phyloP scores from a whole-genome alignment of 2,329 filamentous ascomycete species.

The Cadophora sp. region DNA sequence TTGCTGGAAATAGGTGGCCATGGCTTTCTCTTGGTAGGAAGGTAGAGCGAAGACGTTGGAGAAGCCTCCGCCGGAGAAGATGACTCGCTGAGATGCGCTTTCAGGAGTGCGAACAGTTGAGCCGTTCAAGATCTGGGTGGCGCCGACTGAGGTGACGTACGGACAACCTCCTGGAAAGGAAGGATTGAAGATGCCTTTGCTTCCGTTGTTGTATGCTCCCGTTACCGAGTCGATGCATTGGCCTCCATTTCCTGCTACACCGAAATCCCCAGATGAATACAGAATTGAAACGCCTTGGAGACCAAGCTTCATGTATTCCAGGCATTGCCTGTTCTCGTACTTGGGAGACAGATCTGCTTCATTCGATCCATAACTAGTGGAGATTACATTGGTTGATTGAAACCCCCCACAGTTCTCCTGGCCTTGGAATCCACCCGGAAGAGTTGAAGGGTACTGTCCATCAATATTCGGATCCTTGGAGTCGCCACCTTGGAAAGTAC shows the following conservation, averaged over 20 bases:
- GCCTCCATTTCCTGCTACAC: constrained; percentile 50
- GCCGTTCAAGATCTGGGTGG: constrained; percentile 53
- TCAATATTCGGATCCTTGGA: constrained; percentile 46
- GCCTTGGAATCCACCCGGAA: constrained; percentile 46
- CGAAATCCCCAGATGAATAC: constrained; percentile 58
- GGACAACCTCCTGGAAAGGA: constrained; percentile 54
- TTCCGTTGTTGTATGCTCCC: constrained; percentile 43
- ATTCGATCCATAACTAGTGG: constrained; percentile 59
- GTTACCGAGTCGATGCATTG: constrained; percentile 47
- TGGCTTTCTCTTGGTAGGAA: constrained; percentile 50
- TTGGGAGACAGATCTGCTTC: constrained; percentile 55
- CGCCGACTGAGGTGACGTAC: constrained; percentile 59
- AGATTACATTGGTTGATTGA: constrained; percentile 58
- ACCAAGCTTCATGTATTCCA: constrained; percentile 63
- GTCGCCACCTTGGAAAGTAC: constrained; percentile 52
- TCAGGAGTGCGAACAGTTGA: constrained; percentile 45
- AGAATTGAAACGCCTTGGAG: constrained; percentile 58
- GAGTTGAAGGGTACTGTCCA: constrained; percentile 45
- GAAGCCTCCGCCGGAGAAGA: constrained; percentile 80
- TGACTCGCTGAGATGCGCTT: constrained; percentile 59
- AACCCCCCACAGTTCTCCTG: constrained; percentile 53
- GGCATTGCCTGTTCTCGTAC: constrained; percentile 59
- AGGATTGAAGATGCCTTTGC: constrained; percentile 53
- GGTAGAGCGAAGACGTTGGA: constrained; percentile 58
- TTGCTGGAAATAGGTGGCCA: constrained; percentile 38